Conservation (phyloP, 169 alveolate species). For the Cryptosporidium xiaoi region DNA sequence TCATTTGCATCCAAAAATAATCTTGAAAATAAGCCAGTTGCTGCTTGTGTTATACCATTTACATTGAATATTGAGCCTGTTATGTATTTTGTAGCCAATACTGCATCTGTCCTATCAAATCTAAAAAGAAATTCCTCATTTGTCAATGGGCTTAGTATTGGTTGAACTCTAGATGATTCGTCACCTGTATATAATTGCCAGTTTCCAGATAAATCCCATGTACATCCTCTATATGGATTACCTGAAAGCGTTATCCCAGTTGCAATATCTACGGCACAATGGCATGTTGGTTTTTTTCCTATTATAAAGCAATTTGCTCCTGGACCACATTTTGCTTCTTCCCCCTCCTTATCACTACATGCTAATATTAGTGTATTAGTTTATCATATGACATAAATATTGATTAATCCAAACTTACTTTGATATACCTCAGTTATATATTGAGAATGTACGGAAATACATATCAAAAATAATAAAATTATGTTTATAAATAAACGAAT, state of each 20-base stretch:
- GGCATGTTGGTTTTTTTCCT: conserved; percentile 80
- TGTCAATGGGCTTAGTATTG: conserved; percentile 75
- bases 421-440: conserved; percentile 78
- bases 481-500: not conserved
- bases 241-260: conserved; percentile 80
- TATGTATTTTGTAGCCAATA: conserved; percentile 76
- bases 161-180: conserved; percentile 66
- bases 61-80: conserved; percentile 78
- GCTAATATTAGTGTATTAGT: conserved; percentile 34
- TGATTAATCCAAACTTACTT: conserved; percentile 60
- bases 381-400: not conserved
- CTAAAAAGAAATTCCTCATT: conserved; percentile 79
- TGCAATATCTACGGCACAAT: conserved; percentile 78
- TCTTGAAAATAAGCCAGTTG: conserved; percentile 75
- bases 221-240: conserved; percentile 81
- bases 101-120: conserved; percentile 78
- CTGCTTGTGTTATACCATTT: conserved; percentile 76
- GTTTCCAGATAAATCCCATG: conserved; percentile 82
- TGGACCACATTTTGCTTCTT: conserved; percentile 81
- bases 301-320: conserved; percentile 80
- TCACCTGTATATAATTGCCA: conserved; percentile 79
- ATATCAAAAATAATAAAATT: not conserved
- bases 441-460: conserved; percentile 26
- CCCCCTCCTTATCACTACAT: conserved; percentile 78
- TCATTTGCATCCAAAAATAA: conserved; percentile 78